These are phyloP conservation scores for Podospora pseudoanserina DNA, from an alignment of 495 filamentous ascomycete species.

Conservation along the genomic window DNA sequence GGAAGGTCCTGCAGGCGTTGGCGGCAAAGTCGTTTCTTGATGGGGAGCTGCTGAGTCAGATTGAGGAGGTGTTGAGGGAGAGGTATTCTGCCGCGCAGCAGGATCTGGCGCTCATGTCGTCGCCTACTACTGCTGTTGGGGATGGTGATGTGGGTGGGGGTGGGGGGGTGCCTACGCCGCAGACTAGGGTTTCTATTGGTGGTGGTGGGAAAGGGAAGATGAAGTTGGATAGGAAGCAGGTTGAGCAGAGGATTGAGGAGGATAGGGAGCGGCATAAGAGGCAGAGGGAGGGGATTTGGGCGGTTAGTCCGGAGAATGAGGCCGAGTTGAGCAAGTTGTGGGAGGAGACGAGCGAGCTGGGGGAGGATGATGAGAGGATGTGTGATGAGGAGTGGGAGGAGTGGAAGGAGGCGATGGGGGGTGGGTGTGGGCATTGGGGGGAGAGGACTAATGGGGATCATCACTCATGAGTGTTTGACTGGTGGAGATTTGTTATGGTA, in stretches of 20 bases:
- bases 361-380: conserved; percentile 75
- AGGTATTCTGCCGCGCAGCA: conserved; percentile 53
- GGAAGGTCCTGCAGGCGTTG: conserved; percentile 70
- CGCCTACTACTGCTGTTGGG: conserved; percentile 31
- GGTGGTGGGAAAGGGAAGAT: conserved; percentile 18
- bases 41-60: conserved; percentile 65
- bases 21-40: conserved; percentile 64
- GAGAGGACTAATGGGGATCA: conserved; percentile 13
- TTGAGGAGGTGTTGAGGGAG: conserved; percentile 73
- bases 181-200: conserved; percentile 21
- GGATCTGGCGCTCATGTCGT: conserved; percentile 37
- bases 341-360: conserved; percentile 76
- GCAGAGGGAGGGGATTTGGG: conserved; percentile 85
- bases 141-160: conserved; percentile 29
- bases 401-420: conserved; percentile 22
- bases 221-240: conserved; percentile 73
- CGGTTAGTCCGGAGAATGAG: conserved; percentile 63
- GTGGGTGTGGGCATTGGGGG: not conserved
- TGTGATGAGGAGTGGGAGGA: conserved; percentile 71
- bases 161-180: conserved; percentile 28
- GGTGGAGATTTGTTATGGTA: too few species aligned
- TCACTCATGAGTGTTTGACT: not conserved
- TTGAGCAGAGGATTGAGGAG: conserved; percentile 95
- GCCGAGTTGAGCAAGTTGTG: conserved; percentile 62
- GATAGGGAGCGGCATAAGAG: conserved; percentile 94